A percentile compares a stretch with the other conserved stretches of the same genome.
These are phyloP conservation scores for Simplicillium sp. DNA, from an alignment of 2,329 filamentous ascomycete genomes.

Conservation along the genomic window DNA sequence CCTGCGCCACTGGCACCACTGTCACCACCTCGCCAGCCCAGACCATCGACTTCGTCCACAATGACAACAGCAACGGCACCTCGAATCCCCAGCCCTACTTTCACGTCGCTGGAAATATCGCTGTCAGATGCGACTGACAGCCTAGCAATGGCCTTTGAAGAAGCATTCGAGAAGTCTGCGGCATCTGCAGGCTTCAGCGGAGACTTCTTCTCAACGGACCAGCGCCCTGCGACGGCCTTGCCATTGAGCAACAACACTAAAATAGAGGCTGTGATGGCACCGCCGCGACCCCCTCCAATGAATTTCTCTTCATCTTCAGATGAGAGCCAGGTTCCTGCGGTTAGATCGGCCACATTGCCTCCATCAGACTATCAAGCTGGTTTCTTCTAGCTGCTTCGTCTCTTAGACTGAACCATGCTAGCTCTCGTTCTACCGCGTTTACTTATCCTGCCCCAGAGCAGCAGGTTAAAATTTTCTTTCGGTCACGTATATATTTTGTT, in stretches of 20 bases:
- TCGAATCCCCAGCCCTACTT: slow-evolving; percentile 24
- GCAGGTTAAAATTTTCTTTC: too few species aligned
- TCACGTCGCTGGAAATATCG: slow-evolving; percentile 22
- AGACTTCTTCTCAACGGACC: slow-evolving; percentile 11
- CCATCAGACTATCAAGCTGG: background rate
- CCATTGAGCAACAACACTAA: slow-evolving; percentile 10
- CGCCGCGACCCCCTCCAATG: slow-evolving; percentile 19
- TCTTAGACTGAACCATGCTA: too few species aligned
- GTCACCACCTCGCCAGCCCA: slow-evolving; percentile 11
- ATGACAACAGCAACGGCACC: slow-evolving; percentile 17
- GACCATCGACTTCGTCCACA: slow-evolving; percentile 14
- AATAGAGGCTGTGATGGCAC: slow-evolving; percentile 21
- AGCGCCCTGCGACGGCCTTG: background rate
- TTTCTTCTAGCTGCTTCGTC: slow-evolving; percentile 1
- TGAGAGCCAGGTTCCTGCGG: slow-evolving; percentile 1
- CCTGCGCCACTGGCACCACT: slow-evolving; percentile 18
- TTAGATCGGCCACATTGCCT: background rate
- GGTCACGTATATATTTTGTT: too few species aligned
- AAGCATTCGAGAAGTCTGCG: slow-evolving; percentile 3
- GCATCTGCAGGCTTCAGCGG: slow-evolving; percentile 1
- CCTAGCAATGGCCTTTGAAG: slow-evolving; percentile 20
- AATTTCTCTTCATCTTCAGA: slow-evolving; percentile 15
- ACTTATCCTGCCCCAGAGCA: too few species aligned
- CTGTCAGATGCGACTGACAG: slow-evolving; percentile 22
- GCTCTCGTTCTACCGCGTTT: too few species aligned